Percentiles rank a stretch among this genome's conserved stretches.
These are phyloP conservation scores for Mycosphaerelloides madeirae DNA, from an alignment of 2,329 filamentous ascomycete genomes.

Conservation along the genomic window DNA sequence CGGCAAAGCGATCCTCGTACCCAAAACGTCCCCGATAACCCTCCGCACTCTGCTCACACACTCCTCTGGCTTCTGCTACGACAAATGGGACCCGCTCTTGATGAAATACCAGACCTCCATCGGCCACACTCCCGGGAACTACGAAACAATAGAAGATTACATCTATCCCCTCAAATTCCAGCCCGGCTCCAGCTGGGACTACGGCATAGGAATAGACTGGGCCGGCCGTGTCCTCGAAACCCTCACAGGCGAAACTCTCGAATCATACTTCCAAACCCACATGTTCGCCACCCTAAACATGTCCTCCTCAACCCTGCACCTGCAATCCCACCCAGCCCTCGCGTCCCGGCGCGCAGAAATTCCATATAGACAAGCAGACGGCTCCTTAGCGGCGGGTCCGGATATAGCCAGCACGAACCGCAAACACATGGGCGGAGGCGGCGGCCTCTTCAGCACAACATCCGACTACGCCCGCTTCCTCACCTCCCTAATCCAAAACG, in stretches of 20 bases:
- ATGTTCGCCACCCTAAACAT: conserved; percentile 45
- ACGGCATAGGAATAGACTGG: conserved; percentile 49
- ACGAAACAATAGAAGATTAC: conserved; percentile 23
- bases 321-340: conserved; percentile 12
- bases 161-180: conserved; percentile 46
- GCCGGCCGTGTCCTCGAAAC: conserved; percentile 49
- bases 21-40: conserved; percentile 37
- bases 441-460: conserved; percentile 27
- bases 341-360: conserved; percentile 18
- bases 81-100: conserved; percentile 14
- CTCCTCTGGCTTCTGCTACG: conserved; percentile 46
- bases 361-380: conserved; percentile 17
- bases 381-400: conserved; percentile 11
- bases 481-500: conserved; percentile 45
- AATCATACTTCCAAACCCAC: conserved; percentile 41
- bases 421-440: conserved; percentile 23
- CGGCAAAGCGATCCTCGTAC: neutral
- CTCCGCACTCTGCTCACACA: conserved; percentile 45
- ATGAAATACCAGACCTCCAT: too few relatives aligned
- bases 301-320: conserved; percentile 28
- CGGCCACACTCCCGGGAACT: too few relatives aligned
- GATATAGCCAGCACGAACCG: conserved; percentile 17
- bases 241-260: conserved; percentile 40
- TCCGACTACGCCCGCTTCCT: conserved; percentile 44
- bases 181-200: conserved; percentile 49